Evolutionary conservation across 768 basidiomycete genomes (phyloP), one percentile per base, ranked within the genome.

Genomic region (Boletus tomentosulus): DNA sequence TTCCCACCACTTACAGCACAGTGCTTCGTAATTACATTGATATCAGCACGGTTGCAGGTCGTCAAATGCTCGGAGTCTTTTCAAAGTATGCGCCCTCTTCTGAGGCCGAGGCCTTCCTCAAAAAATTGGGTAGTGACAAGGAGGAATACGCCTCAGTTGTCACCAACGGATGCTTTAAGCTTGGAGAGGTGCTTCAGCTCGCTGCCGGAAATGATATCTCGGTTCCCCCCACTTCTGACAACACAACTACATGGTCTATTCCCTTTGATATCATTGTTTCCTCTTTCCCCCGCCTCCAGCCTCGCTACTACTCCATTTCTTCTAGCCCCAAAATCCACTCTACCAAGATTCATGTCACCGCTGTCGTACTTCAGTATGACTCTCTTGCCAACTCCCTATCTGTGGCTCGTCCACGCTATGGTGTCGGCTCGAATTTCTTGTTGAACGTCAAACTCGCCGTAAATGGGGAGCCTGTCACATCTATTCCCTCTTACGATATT

Each of bases 241-340:
- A 89, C 68, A 91, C 89, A 50, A 88, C 91, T 0, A 65, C 79
- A 22, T 98, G 96, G 97, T 61, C 78, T 10, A 96, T 98, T 61
- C 96, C 97, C 46, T 97, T 99, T 70, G 97, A 99, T 68, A 88
- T 95, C 69, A 86, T 99, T 60, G 86, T 99, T 50, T 98, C 95
- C 7, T 86, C 89, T 48, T 86, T 96, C 55, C 84, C 92, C 37
- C 92, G 97, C 59, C 82, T 99, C 19, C 96, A 98, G 69, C 94
- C 97, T 33, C 88, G 97, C 52, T 99, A 90, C 76, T 99, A 96
- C 73, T 99, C 97, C 33, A 98, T 99, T 70, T 98, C 97, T 9
- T 98, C 95, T 19, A 93, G 91, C 57, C 94, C 97, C 41, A 98
- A 98, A 70, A 75, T 98, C 10, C 69, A 92, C 70, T 83, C 95